Evolutionary conservation across 192 early-diverging fungal genomes (phyloP), one percentile per base, ranked within the genome.

Genomic region (Coemansia sp.): DNA sequence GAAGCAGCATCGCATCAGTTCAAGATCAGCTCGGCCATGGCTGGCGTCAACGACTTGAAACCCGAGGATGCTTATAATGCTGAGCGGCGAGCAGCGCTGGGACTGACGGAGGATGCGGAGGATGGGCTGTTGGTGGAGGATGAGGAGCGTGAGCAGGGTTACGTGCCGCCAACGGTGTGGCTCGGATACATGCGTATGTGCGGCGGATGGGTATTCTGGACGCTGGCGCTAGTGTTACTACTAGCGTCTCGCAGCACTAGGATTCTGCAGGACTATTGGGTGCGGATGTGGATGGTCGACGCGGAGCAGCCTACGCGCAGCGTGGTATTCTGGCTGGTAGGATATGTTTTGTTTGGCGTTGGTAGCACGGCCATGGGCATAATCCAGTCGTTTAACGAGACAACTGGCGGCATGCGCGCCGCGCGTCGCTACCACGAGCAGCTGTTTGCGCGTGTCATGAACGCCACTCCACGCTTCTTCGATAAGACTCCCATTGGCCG

Each of bases 401-500:
- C 57, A 23, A 33, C 23, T 4, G 78, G 78, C 1, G 22, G 83
- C 0, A 55, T 92, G 21, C 68, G 68, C 0, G 92, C 90, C 7
- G 88, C 86, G 0, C 84, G 77, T 5, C 54, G 61, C 8, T 76
- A 90, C 63, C 90, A 93, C 68, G 63, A 69, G 59, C 63, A 70
- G 17, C 75, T 91, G n/a, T 68, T 92, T 29, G 69, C 70, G 31
- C 76, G 86, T 23, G 84, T 93, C n/a, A 70, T 90, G 11, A 82
- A 84, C 31, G 90, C 92, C 3, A 88, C 88, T 67, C 84, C 95
- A 31, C 86, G 89, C 22, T 97, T 95, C 86, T 97, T 92, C 74
- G 94, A 95, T 66, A 88, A 88, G 20, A 94, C 91, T n/a, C 95
- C 95, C 7, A 82, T 93, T 19, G 94, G 94, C 24, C 87, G 91